Base-by-base conservation (phyloP, 441 rosid species). In the Dalechampia spathulata region DNA sequence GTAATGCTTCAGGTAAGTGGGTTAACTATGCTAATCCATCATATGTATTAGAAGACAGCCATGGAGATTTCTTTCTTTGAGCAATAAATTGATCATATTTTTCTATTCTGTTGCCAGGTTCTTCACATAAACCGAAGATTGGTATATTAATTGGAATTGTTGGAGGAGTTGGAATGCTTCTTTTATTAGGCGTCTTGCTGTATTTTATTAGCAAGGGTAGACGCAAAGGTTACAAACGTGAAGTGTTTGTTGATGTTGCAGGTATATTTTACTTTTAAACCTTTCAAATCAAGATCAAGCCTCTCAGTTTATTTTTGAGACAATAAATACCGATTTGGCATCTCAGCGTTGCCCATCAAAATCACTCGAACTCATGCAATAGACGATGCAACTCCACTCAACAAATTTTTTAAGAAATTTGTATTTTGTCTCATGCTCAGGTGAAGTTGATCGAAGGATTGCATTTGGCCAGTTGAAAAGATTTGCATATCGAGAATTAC, bases 401-500 rank as follows among this genome's bases (percentile, higher is more conserved):
- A n/a, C n/a, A n/a, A n/a, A n/a, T n/a, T n/a, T n/a, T n/a, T n/a
- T n/a, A n/a, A n/a, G n/a, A n/a, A n/a, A n/a, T n/a, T n/a, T 4
- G 7, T 21, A 51, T 56, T 43, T 15, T 20, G 40, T 28, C 32
- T 26, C 62, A 11, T 65, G 55, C 50, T 61, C 68, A 89, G 99
- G 97, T 70, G 97, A 92, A 77, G 94, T 85, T 28, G 99, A 92
- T 76, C 71, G 87, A 66, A 80, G 96, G 76, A 86, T 92, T 44
- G 85, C 96, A 30, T 92, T 92, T 70, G 99, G 99, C 51, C 97
- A 92, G 64, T 58, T 92, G 57, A 92, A 80, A 78, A 78, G 94
- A 75, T 92, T 83, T 73, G 72, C 97, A 17, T 92, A 93, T 93
- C 80, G 96, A 72, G 99, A 92, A 68, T 77, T 92, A 52, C 99